Conservation (phyloP, 139 green algal species). For the Gonium pectorale region DNA sequence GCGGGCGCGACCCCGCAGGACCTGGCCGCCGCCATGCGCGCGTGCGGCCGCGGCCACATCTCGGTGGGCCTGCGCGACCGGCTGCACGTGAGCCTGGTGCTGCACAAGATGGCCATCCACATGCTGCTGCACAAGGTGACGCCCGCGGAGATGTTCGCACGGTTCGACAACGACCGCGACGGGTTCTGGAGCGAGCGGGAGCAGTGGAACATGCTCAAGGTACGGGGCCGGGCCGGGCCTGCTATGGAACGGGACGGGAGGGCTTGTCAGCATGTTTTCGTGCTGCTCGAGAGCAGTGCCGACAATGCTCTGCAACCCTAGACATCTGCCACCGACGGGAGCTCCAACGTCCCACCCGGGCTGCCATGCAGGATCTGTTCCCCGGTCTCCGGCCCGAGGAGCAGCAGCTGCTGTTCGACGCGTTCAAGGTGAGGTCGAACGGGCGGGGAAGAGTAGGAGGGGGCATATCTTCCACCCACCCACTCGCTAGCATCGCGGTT, state of each 20-base stretch:
- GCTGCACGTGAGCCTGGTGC: conserved; percentile 55
- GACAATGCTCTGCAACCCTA: too few relatives aligned
- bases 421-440: conserved; percentile 24
- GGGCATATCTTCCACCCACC: too few relatives aligned
- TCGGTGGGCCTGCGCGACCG: conserved; percentile 33
- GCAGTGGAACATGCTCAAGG: conserved; percentile 62
- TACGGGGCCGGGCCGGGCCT: neutral
- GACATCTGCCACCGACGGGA: too few relatives aligned
- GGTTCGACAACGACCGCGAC: conserved; percentile 52
- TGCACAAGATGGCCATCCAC: conserved; percentile 55
- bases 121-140: conserved; percentile 49
- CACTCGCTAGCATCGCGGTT: too few relatives aligned
- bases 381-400: conserved; percentile 45
- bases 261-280: too few relatives aligned
- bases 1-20: too few relatives aligned
- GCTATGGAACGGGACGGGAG: neutral
- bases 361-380: conserved; percentile 48
- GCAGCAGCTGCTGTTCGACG: conserved; percentile 54
- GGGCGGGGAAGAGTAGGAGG: neutral
- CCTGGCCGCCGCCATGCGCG: conserved; percentile 50
- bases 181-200: conserved; percentile 57
- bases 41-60: conserved; percentile 43
- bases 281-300: too few relatives aligned
- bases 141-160: conserved; percentile 47
- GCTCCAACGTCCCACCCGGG: too few relatives aligned